These are phyloP conservation scores for Nakazawaea laoshanensis DNA, from an alignment of 805 yeast species.

Conservation along the genomic window DNA sequence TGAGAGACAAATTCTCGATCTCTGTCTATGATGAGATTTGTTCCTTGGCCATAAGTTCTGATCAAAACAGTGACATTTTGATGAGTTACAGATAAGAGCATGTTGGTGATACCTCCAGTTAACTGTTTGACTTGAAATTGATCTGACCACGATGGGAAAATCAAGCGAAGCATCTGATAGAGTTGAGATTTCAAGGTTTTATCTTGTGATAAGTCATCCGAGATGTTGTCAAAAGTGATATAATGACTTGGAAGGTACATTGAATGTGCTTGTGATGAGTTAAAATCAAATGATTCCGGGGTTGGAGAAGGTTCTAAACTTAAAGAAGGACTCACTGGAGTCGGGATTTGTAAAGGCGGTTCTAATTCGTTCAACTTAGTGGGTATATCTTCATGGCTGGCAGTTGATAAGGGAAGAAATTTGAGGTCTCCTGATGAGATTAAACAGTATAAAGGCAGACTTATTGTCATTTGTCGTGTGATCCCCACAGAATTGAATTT, in stretches of 20 bases:
- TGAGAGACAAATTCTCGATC: slow-evolving; percentile 70
- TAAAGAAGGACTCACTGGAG: neutral
- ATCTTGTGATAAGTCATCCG: slow-evolving; percentile 20
- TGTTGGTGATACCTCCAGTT: slow-evolving; percentile 60
- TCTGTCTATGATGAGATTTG: slow-evolving; percentile 63
- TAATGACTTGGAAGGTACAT: slow-evolving; percentile 37
- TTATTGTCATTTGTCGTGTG: no score
- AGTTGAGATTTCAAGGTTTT: slow-evolving; percentile 26
- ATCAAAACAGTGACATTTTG: slow-evolving; percentile 32
- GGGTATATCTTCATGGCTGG: neutral
- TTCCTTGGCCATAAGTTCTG: slow-evolving; percentile 70
- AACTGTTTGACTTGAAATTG: slow-evolving; percentile 31
- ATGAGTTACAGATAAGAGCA: slow-evolving; percentile 41
- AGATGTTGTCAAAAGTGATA: slow-evolving; percentile 25
- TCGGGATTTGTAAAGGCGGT: neutral
- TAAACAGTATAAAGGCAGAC: slow-evolving; percentile 20
- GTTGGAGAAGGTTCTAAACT: slow-evolving; percentile 4
- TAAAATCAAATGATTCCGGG: slow-evolving; percentile 6
- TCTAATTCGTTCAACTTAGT: no score
- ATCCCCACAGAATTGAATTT: no score
- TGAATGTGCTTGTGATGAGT: slow-evolving; percentile 42
- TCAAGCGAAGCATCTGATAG: slow-evolving; percentile 26
- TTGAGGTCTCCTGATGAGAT: slow-evolving; percentile 20
- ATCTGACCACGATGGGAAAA: slow-evolving; percentile 32
- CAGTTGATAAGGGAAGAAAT: slow-evolving; percentile 15